Evolutionary conservation across 2,329 filamentous ascomycete genomes (phyloP).

Genomic region (Ophiocordyceps unilateralis): DNA sequence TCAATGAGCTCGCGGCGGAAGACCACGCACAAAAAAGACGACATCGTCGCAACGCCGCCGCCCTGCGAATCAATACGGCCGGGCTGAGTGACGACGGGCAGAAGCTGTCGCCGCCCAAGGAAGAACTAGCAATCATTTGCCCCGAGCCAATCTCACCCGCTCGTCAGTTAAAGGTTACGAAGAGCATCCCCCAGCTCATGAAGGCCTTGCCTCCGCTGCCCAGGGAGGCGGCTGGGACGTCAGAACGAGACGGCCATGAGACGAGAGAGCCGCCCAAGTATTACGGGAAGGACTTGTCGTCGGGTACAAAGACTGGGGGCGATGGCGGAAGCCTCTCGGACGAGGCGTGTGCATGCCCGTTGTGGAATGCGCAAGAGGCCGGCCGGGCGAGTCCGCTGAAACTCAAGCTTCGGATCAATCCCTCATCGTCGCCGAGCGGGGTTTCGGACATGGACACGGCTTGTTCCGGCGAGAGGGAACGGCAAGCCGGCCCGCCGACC

Average conservation of each 20-base stretch:
- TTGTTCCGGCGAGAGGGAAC: not conserved
- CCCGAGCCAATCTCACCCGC: slow-evolving; percentile 31
- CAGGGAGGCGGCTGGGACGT: slow-evolving; percentile 6
- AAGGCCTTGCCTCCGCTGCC: slow-evolving; percentile 32
- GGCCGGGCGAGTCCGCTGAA: slow-evolving; percentile 6
- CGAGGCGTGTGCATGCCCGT: not conserved
- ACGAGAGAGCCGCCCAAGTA: not conserved
- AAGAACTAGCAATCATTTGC: slow-evolving; percentile 18
- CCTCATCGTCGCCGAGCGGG: slow-evolving; percentile 5
- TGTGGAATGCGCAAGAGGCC: not conserved
- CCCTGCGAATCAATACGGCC: slow-evolving; percentile 6
- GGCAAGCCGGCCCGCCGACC: no score
- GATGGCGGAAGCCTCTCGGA: not conserved
- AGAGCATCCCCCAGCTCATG: slow-evolving; percentile 33
- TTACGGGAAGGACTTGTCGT: not conserved
- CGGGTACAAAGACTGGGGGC: not conserved
- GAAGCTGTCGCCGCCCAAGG: slow-evolving; percentile 2
- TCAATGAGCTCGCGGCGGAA: not conserved
- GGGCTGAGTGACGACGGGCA: slow-evolving; percentile 2
- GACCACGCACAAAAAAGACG: slow-evolving; percentile 3
- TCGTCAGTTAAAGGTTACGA: slow-evolving; percentile 26
- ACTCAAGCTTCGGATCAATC: slow-evolving; percentile 13
- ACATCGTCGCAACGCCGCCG: slow-evolving; percentile 12
- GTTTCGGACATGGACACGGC: not conserved
- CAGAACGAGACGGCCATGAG: not conserved